Conservation (phyloP, 306 rosid genomes). For the Medicago arabica region DNA sequence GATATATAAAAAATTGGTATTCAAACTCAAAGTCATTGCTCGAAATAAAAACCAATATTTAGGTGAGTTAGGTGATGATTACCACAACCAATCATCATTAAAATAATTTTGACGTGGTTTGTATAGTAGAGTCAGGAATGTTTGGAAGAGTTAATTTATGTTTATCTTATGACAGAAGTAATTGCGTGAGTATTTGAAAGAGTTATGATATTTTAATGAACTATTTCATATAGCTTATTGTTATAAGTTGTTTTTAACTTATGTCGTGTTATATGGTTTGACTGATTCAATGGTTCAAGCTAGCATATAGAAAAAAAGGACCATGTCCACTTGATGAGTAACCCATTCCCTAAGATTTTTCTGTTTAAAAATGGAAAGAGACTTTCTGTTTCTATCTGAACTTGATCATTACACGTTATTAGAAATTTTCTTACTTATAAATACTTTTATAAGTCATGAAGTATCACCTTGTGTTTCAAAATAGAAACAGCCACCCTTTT, state of each 20-base stretch:
- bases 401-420: constrained; percentile 16
- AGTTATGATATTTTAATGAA: no score
- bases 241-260: no score
- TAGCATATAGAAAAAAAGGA: not conserved
- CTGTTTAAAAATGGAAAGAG: not conserved
- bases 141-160: no score
- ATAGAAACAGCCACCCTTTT: constrained; percentile 16
- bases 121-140: no score
- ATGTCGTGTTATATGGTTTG: constrained; percentile 4
- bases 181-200: not conserved
- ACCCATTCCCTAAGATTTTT: constrained; percentile 45
- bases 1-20: no score
- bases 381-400: not conserved
- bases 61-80: no score
- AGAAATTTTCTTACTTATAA: constrained; percentile 29
- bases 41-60: no score
- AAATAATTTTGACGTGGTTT: no score
- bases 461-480: constrained; percentile 34
- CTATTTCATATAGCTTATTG: no score
- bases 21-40: no score
- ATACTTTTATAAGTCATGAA: constrained; percentile 11
- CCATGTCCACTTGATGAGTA: constrained; percentile 31
- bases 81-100: no score
- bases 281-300: constrained; percentile 36
- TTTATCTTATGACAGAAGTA: no score